A percentile compares a stretch with the other conserved stretches of the same genome.
These are phyloP conservation scores for Elongisporangium prolatum DNA, from an alignment of 352 stramenopile species.

Conservation along the genomic window DNA sequence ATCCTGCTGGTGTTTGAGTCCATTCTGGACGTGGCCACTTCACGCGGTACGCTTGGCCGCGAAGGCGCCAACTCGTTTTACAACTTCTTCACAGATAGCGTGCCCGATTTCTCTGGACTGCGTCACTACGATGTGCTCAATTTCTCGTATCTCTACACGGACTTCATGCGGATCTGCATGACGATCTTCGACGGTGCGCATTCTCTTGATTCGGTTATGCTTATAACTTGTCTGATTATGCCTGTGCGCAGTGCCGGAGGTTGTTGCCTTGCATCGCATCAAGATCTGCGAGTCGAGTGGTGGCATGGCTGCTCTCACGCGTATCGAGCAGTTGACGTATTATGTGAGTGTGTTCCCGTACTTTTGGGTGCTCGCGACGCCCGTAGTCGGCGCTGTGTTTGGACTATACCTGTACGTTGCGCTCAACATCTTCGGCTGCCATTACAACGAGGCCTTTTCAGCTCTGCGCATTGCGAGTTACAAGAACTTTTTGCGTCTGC, in stretches of 20 bases:
- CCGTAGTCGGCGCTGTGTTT: conserved; percentile 76
- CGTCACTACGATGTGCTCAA: conserved; percentile 63
- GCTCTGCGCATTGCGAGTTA: conserved; percentile 84
- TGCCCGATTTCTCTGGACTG: conserved; percentile 68
- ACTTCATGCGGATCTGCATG: conserved; percentile 74
- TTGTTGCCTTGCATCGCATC: conserved; percentile 75
- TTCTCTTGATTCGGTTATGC: background rate
- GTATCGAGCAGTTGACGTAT: conserved; percentile 78
- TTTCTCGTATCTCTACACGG: conserved; percentile 50
- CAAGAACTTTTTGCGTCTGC: conserved; percentile 87
- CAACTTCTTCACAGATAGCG: conserved; percentile 67
- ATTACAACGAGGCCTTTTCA: conserved; percentile 90
- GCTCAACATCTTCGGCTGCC: conserved; percentile 79
- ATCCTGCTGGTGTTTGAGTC: conserved; percentile 79
- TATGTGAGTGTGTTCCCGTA: conserved; percentile 85
- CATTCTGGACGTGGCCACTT: conserved; percentile 68
- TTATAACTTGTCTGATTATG: conserved; percentile 7
- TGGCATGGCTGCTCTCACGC: conserved; percentile 50
- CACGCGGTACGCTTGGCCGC: conserved; percentile 50
- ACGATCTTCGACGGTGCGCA: conserved; percentile 78
- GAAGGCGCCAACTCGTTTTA: conserved; percentile 74
- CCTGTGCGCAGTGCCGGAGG: conserved; percentile 53
- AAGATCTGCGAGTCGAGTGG: conserved; percentile 61
- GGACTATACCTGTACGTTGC: conserved; percentile 81
- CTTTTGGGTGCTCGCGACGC: conserved; percentile 82